These are phyloP conservation scores for Glonium stellatum DNA, from an alignment of 495 filamentous ascomycete species.

Conservation along the genomic window DNA sequence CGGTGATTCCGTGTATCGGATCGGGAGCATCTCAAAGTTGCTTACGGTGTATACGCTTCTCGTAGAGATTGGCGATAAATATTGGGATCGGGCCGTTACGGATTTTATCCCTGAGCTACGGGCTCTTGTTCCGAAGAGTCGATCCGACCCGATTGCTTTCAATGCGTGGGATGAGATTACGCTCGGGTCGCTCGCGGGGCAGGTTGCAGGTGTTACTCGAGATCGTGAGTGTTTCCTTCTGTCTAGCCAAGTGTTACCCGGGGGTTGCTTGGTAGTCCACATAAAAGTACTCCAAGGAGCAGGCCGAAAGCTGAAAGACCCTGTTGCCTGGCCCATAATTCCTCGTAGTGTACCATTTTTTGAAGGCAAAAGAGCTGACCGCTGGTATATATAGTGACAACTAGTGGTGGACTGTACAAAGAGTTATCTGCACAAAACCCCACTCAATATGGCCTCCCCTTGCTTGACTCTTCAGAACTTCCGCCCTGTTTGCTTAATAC, in stretches of 20 bases:
- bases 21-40: constrained; percentile 25
- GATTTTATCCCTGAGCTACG: constrained; percentile 20
- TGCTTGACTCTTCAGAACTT: not conserved
- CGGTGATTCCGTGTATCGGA: constrained; percentile 17
- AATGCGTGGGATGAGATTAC: constrained; percentile 19
- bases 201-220: constrained; percentile 8
- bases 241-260: too few relatives aligned
- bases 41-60: constrained; percentile 22
- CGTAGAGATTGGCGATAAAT: constrained; percentile 1
- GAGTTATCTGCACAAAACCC: not conserved
- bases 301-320: not conserved
- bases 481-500: too few relatives aligned
- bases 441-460: not conserved
- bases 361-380: not conserved
- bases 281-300: too few relatives aligned
- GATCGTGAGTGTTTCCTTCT: constrained; percentile 4
- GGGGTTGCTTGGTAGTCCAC: too few relatives aligned
- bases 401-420: not conserved
- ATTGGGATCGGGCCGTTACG: constrained; percentile 16
- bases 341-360: not conserved
- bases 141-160: not conserved
- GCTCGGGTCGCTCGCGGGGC: constrained; percentile 11
- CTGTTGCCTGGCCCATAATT: not conserved
- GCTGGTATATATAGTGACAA: too few relatives aligned
- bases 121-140: not conserved